Conservation (phyloP, 345 rosid genomes). For the Linum lewisii region DNA sequence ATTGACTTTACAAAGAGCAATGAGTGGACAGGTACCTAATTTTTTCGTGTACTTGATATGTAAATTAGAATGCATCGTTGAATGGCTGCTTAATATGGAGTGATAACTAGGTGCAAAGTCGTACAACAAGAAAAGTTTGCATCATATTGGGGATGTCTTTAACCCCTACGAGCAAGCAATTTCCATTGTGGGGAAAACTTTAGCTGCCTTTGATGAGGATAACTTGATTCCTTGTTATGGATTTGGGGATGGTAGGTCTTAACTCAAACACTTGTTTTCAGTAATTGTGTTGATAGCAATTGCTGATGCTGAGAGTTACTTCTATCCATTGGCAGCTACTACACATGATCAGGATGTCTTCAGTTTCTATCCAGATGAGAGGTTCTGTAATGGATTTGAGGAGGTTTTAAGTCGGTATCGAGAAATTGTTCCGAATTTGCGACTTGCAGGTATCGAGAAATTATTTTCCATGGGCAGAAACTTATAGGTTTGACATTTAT, state of each 20-base stretch:
- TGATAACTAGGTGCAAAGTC: slow-evolving; percentile 1
- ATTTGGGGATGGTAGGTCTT: slow-evolving; percentile 2
- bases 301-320: background rate
- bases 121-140: slow-evolving; percentile 1
- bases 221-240: slow-evolving; percentile 5
- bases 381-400: slow-evolving; percentile 1
- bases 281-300: background rate
- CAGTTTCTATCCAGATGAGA: slow-evolving; percentile 4
- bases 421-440: background rate
- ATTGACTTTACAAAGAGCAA: slow-evolving; percentile 6
- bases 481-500: too few species aligned
- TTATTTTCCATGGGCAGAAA: background rate
- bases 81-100: background rate
- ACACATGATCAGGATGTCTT: slow-evolving; percentile 6
- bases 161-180: slow-evolving; percentile 6
- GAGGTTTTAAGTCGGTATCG: slow-evolving; percentile 3
- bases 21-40: slow-evolving; percentile 1
- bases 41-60: background rate
- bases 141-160: background rate
- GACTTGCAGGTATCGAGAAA: slow-evolving; percentile 5
- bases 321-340: background rate
- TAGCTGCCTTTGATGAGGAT: slow-evolving; percentile 5
- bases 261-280: background rate
- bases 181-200: background rate
- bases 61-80: background rate